These are phyloP conservation scores for Pseudevernia furfuracea DNA, from an alignment of 495 filamentous ascomycete species.

Conservation along the genomic window DNA sequence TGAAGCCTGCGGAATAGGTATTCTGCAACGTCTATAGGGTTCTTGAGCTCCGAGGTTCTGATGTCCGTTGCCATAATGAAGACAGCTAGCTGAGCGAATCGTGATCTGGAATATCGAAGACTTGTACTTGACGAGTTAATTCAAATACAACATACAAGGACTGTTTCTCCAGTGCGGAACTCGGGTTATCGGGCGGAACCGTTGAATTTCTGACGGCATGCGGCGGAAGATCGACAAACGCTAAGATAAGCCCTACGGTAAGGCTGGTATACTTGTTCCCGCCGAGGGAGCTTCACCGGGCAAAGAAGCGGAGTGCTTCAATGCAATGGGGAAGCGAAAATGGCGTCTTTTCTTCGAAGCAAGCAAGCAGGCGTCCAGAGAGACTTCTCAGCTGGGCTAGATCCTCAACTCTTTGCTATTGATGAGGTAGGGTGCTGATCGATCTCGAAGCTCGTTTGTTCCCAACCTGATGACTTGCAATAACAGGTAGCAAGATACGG, in stretches of 20 bases:
- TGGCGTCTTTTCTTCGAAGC: conserved; percentile 80
- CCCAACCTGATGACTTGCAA: conserved; percentile 24
- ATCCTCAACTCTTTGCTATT: conserved; percentile 64
- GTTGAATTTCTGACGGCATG: not conserved
- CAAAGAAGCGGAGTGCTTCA: not conserved
- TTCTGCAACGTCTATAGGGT: conserved; percentile 50
- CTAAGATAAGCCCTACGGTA: conserved; percentile 19
- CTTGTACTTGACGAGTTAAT: not conserved
- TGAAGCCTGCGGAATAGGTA: conserved; percentile 59
- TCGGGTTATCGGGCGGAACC: not conserved
- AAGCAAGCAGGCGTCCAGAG: conserved; percentile 89
- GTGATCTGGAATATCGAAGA: not conserved
- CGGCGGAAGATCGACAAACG: not conserved
- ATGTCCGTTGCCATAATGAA: conserved; percentile 44
- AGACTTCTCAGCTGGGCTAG: conserved; percentile 76
- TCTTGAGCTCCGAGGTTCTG: conserved; percentile 44
- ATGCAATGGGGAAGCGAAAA: conserved; percentile 30
- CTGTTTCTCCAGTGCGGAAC: too few species aligned
- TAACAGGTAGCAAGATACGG: conserved; percentile 68
- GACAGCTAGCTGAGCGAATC: not conserved
- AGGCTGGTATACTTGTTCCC: not conserved
- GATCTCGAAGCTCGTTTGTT: not conserved
- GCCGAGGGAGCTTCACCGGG: not conserved
- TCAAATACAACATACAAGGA: too few species aligned
- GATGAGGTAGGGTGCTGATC: conserved; percentile 57